Conservation (phyloP, 1,284 basidiomycete species). For the Cryptococcus jaspeensis region DNA sequence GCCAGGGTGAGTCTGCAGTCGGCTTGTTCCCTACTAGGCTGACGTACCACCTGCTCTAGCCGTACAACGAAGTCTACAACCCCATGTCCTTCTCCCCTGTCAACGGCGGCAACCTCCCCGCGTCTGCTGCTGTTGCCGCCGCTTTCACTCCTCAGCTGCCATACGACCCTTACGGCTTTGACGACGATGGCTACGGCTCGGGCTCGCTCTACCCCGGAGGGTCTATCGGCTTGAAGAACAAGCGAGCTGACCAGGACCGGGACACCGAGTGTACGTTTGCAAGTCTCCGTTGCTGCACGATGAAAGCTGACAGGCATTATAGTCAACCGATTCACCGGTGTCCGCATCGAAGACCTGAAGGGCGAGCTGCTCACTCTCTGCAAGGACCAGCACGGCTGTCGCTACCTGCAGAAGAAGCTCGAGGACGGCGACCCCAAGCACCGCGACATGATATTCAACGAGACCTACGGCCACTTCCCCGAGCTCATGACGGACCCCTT, state of each 20-base stretch:
- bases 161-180: slow-evolving; percentile 67
- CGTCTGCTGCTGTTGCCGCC: slow-evolving; percentile 54
- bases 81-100: slow-evolving; percentile 25
- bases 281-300: neutral
- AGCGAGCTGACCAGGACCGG: slow-evolving; percentile 87
- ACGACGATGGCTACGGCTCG: slow-evolving; percentile 63
- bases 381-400: slow-evolving; percentile 99
- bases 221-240: slow-evolving; percentile 85
- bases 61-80: slow-evolving; percentile 49
- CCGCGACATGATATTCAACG: slow-evolving; percentile 98
- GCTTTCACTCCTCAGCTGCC: slow-evolving; percentile 43
- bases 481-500: slow-evolving; percentile 99
- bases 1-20: slow-evolving; percentile 17
- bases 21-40: slow-evolving; percentile 21
- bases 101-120: slow-evolving; percentile 20
- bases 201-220: slow-evolving; percentile 73
- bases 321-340: slow-evolving; percentile 94
- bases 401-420: slow-evolving; percentile 98
- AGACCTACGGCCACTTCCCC: slow-evolving; percentile 96
- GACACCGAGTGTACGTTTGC: slow-evolving; percentile 60
- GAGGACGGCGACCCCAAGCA: slow-evolving; percentile 93
- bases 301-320: slow-evolving; percentile 2
- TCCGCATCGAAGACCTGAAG: slow-evolving; percentile 89
- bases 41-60: slow-evolving; percentile 55
- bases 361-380: slow-evolving; percentile 91